Conservation (phyloP, 179 eudicot genomes). For the Gypsophila paniculata region DNA sequence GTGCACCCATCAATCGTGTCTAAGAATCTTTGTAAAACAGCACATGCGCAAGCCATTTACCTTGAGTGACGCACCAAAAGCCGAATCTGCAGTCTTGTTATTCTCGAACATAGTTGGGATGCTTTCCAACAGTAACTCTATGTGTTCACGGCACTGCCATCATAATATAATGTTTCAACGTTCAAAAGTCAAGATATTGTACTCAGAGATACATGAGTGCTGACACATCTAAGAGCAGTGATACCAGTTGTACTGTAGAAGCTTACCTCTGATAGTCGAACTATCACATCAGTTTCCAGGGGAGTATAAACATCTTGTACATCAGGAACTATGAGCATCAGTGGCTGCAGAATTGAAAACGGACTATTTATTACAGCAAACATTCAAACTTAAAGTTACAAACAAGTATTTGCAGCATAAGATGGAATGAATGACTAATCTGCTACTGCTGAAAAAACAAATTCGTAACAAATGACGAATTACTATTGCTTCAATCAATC, state of each 20-base stretch:
- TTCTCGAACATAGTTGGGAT: conserved; percentile 88
- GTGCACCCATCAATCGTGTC: neutral
- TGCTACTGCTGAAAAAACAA: neutral
- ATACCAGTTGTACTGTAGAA: conserved; percentile 2
- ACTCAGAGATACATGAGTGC: conserved; percentile 9
- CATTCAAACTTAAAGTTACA: neutral
- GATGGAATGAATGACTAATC: neutral
- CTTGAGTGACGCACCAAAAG: conserved; percentile 93
- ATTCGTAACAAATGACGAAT: too few species aligned
- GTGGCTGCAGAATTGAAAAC: conserved; percentile 45
- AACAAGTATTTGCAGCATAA: conserved; percentile 4
- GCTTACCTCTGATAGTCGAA: conserved; percentile 79
- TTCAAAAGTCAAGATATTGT: neutral
- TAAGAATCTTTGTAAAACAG: neutral
- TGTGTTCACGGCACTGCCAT: conserved; percentile 78
- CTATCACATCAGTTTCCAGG: conserved; percentile 81
- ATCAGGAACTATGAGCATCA: conserved; percentile 98
- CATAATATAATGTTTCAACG: conserved; percentile 16
- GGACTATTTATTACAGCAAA: conserved; percentile 11
- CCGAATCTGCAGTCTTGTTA: conserved; percentile 83
- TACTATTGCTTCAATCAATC: neutral
- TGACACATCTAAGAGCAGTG: neutral
- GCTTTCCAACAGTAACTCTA: conserved; percentile 81
- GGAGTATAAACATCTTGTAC: conserved; percentile 95
- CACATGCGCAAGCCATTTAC: conserved; percentile 32